phyloP scores from a whole-genome alignment of 1,284 basidiomycete genomes.

The Ceratobasidium papillatum region DNA sequence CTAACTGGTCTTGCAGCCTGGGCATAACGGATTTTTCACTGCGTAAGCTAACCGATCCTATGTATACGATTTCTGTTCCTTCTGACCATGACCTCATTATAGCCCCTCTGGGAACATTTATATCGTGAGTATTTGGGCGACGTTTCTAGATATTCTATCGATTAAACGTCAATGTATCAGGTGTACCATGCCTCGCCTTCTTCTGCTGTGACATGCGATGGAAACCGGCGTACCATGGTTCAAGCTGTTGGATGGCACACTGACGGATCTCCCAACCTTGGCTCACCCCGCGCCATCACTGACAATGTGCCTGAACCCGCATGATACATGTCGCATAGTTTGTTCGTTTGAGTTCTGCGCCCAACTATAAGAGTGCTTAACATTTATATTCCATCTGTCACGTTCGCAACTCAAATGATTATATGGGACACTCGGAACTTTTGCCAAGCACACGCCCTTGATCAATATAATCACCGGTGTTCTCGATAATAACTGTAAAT shows the following conservation, averaged over 20 bases:
- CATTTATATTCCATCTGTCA: no score
- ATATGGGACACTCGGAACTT: no score
- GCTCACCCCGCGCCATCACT: conserved; percentile 33
- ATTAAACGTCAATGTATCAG: not conserved
- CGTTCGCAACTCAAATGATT: no score
- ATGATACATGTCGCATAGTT: not conserved
- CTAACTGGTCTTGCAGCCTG: not conserved
- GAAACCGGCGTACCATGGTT: conserved; percentile 40
- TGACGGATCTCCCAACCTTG: conserved; percentile 39
- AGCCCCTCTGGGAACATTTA: conserved; percentile 52
- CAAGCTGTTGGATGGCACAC: conserved; percentile 36
- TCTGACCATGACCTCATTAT: not conserved
- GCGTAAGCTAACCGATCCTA: conserved; percentile 9
- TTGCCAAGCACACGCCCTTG: no score
- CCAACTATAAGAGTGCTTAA: no score
- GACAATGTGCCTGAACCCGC: conserved; percentile 40
- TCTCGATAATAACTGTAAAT: no score
- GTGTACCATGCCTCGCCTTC: conserved; percentile 42
- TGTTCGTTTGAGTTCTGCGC: no score
- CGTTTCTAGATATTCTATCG: not conserved
- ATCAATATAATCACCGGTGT: no score
- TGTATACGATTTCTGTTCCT: not conserved
- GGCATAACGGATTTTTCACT: conserved; percentile 49
- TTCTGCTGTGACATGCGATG: conserved; percentile 41
- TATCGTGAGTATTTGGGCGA: conserved; percentile 50